Conservation (phyloP, 352 stramenopile species). For the Phytophthora sansomeana region DNA sequence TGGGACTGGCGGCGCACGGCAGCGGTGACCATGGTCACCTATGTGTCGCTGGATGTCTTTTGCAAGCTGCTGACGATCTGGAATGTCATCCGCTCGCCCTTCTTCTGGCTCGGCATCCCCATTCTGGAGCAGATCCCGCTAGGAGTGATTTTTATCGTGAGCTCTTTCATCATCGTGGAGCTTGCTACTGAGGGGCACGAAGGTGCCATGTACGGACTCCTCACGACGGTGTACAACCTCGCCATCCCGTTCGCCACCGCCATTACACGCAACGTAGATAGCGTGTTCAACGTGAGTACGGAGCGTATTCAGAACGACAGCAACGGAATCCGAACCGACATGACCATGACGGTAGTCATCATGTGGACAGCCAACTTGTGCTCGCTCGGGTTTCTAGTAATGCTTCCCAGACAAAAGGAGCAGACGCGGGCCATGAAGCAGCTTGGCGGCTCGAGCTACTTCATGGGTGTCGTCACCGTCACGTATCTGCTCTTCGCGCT, state of each 20-base stretch:
- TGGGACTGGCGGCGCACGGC: conserved; percentile 62
- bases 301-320: conserved; percentile 66
- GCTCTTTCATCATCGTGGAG: conserved; percentile 68
- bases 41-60: conserved; percentile 48
- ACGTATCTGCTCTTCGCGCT: conserved; percentile 55
- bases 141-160: conserved; percentile 64
- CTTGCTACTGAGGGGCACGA: conserved; percentile 63
- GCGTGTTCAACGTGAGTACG: conserved; percentile 49
- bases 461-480: conserved; percentile 58
- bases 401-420: conserved; percentile 72
- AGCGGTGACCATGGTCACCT: conserved; percentile 38
- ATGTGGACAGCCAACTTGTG: conserved; percentile 64
- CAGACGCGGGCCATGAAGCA: conserved; percentile 70
- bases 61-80: conserved; percentile 59
- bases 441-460: conserved; percentile 57
- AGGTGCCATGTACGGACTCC: conserved; percentile 68
- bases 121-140: conserved; percentile 57
- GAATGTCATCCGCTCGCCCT: conserved; percentile 57
- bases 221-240: conserved; percentile 71
- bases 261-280: conserved; percentile 55
- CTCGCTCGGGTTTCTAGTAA: conserved; percentile 53
- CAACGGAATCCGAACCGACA: conserved; percentile 43
- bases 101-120: conserved; percentile 56
- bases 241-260: conserved; percentile 49
- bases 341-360: conserved; percentile 60